Conservation (phyloP, 495 filamentous ascomycete species). For the Umbilicaria muhlenbergii region DNA sequence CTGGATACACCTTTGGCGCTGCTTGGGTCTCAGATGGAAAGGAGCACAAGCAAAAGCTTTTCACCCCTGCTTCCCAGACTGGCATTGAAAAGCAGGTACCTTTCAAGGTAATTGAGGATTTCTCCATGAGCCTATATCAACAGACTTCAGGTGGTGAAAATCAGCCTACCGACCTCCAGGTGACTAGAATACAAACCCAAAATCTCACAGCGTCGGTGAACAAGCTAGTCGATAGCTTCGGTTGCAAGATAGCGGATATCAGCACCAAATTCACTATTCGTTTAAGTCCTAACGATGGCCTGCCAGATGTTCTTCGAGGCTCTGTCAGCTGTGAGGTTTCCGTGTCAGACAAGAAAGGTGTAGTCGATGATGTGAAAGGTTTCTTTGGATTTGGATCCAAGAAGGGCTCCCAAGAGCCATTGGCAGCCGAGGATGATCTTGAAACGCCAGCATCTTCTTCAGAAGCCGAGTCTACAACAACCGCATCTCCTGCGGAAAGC, state of each 20-base stretch:
- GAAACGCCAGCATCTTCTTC: slow-evolving; percentile 31
- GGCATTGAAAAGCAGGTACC: slow-evolving; percentile 76
- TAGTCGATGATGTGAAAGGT: slow-evolving; percentile 86
- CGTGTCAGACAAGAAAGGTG: slow-evolving; percentile 52
- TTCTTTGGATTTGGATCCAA: slow-evolving; percentile 86
- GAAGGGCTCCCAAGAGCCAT: slow-evolving; percentile 61
- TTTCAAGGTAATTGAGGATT: slow-evolving; percentile 72
- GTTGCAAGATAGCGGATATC: slow-evolving; percentile 62
- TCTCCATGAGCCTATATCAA: slow-evolving; percentile 69
- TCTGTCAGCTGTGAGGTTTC: slow-evolving; percentile 73
- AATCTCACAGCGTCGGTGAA: slow-evolving; percentile 75
- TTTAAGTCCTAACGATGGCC: slow-evolving; percentile 57
- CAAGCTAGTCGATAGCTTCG: slow-evolving; percentile 55
- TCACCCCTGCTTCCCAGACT: slow-evolving; percentile 59
- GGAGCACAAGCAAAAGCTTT: slow-evolving; percentile 60
- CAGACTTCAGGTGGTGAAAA: slow-evolving; percentile 29
- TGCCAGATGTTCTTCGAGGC: slow-evolving; percentile 62
- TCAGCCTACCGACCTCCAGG: slow-evolving; percentile 27
- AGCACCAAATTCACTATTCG: slow-evolving; percentile 63
- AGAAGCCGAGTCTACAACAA: slow-evolving; percentile 32
- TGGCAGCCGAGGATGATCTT: slow-evolving; percentile 42
- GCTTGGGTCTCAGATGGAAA: slow-evolving; percentile 46
- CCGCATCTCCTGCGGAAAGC: slow-evolving; percentile 20
- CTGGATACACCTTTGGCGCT: slow-evolving; percentile 55
- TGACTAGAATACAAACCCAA: slow-evolving; percentile 45